Evolutionary conservation across 129 eudicot species (phyloP).

Genomic region (Dittrichia graveolens): DNA sequence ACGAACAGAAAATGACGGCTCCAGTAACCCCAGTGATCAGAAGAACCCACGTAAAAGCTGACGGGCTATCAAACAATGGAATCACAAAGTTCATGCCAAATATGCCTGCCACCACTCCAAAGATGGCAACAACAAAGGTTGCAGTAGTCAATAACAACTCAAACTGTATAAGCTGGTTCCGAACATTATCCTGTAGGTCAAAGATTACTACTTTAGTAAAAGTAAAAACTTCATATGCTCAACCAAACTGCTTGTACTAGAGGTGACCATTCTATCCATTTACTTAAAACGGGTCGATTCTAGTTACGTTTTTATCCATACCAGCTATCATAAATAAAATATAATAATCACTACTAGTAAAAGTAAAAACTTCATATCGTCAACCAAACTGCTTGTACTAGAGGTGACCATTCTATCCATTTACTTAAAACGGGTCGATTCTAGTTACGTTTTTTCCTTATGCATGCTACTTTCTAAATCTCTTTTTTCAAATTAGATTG

Average conservation of each 20-base stretch:
- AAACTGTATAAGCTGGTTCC: conserved; percentile 95
- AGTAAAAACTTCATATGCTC: not conserved
- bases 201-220: conserved; percentile 9
- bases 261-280: not conserved
- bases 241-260: too few relatives aligned
- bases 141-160: conserved; percentile 90
- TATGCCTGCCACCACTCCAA: conserved; percentile 96
- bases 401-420: not conserved
- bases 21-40: conserved; percentile 75
- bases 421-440: not conserved
- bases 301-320: not conserved
- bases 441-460: not conserved
- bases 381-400: too few relatives aligned
- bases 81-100: conserved; percentile 93
- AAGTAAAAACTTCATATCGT: not conserved
- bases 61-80: conserved; percentile 50
- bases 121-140: conserved; percentile 90
- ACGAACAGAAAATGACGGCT: conserved; percentile 56
- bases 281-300: not conserved
- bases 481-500: not conserved
- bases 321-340: too few relatives aligned
- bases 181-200: conserved; percentile 75
- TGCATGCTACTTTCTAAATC: too few relatives aligned
- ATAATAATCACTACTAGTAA: too few relatives aligned
- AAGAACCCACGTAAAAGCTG: conserved; percentile 87